These are phyloP conservation scores for Neckera pumila DNA, from an alignment of 225 moss, liverwort and hornwort genomes.

Conservation along the genomic window DNA sequence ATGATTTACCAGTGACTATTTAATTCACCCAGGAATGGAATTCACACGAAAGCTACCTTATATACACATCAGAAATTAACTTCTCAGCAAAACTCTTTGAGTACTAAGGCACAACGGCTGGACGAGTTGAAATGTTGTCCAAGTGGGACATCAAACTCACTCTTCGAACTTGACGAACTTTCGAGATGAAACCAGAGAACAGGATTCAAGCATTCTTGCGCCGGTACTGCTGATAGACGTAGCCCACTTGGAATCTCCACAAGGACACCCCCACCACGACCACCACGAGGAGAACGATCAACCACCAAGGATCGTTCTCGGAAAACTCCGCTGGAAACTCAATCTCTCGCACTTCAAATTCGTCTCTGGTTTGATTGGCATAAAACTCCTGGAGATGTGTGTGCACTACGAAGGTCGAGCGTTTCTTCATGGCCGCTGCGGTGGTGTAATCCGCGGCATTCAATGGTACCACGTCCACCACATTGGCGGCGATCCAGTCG, in stretches of 20 bases:
- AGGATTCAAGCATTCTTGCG: not conserved
- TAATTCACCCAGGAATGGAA: not conserved
- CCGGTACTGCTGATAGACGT: not conserved
- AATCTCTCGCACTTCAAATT: not conserved
- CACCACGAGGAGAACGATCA: not conserved
- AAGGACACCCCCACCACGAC: not conserved
- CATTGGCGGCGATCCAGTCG: not conserved
- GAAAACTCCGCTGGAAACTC: not conserved
- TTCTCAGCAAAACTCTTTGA: not conserved
- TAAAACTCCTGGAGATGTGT: not conserved
- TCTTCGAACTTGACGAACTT: not conserved
- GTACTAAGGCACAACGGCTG: not conserved
- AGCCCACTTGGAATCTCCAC: not conserved
- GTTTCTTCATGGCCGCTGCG: not conserved
- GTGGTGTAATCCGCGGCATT: not conserved
- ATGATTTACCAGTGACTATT: not conserved
- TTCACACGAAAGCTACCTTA: not conserved
- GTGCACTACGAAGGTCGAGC: not conserved
- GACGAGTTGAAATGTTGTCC: not conserved
- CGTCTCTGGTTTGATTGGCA: not conserved
- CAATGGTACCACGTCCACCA: not conserved
- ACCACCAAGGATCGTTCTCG: not conserved
- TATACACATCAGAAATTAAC: not conserved
- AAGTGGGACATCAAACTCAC: not conserved
- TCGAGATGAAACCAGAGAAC: not conserved